Percentiles rank a stretch among this genome's conserved stretches.
Conservation (phyloP, 2,329 filamentous ascomycete species). For the Paradendryphiella salina region DNA sequence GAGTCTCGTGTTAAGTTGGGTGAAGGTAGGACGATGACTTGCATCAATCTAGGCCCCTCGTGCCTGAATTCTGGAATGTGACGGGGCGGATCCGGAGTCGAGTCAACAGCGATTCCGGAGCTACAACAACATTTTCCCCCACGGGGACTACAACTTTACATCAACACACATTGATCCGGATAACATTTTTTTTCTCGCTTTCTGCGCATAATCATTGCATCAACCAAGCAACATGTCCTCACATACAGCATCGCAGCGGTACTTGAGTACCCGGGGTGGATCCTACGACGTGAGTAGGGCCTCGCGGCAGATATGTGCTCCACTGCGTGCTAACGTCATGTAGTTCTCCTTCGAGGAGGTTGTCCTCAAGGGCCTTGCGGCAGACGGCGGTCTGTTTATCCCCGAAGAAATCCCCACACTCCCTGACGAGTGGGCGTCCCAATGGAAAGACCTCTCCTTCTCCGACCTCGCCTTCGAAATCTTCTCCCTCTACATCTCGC, state of each 20-base stretch:
- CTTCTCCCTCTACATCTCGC: slow-evolving; percentile 84
- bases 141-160: slow-evolving; percentile 22
- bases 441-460: slow-evolving; percentile 79
- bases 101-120: slow-evolving; percentile 38
- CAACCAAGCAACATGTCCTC: slow-evolving; percentile 44
- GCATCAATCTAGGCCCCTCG: slow-evolving; percentile 2
- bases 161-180: background rate
- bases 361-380: slow-evolving; percentile 83
- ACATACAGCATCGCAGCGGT: slow-evolving; percentile 61
- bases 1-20: background rate
- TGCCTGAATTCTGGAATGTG: slow-evolving; percentile 11
- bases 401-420: slow-evolving; percentile 76
- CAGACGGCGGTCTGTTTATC: slow-evolving; percentile 86
- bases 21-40: background rate
- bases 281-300: slow-evolving; percentile 60
- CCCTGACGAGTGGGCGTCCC: slow-evolving; percentile 64
- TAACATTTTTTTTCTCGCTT: slow-evolving; percentile 6
- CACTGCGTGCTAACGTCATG: slow-evolving; percentile 20
- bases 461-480: slow-evolving; percentile 81
- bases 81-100: slow-evolving; percentile 13
- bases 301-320: slow-evolving; percentile 2
- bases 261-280: slow-evolving; percentile 65
- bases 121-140: slow-evolving; percentile 31
- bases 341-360: slow-evolving; percentile 89
- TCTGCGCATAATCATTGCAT: slow-evolving; percentile 7